phyloP scores from a whole-genome alignment of 352 stramenopile species.

The Globisporangium cylindrosporum region DNA sequence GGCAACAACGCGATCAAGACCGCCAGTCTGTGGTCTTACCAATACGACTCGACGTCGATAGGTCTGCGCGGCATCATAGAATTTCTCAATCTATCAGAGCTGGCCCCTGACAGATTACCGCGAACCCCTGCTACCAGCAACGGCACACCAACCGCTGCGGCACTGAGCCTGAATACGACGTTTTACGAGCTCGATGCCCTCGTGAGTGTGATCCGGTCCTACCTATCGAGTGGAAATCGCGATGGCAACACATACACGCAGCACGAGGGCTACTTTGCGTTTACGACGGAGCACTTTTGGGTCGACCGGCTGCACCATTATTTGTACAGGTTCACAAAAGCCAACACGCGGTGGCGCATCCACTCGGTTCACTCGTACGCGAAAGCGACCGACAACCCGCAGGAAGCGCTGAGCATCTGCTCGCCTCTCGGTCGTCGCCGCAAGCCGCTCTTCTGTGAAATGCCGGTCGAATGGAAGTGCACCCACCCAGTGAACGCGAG shows the following conservation, averaged over 20 bases:
- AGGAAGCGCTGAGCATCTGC: constrained; percentile 21
- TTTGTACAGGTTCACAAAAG: constrained; percentile 7
- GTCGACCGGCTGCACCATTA: constrained; percentile 35
- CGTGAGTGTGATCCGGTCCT: constrained; percentile 11
- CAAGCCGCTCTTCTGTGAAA: constrained; percentile 18
- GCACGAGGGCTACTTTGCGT: constrained; percentile 12
- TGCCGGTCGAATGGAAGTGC: constrained; percentile 14
- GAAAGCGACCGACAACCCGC: constrained; percentile 3
- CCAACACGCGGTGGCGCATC: constrained; percentile 23
- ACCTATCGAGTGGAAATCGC: constrained; percentile 6
- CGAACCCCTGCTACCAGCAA: background rate
- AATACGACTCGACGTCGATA: constrained; percentile 37
- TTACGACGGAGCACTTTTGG: constrained; percentile 25
- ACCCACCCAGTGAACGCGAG: constrained; percentile 6
- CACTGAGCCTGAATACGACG: constrained; percentile 20
- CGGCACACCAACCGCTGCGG: constrained; percentile 10
- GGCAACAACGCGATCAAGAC: constrained; percentile 14
- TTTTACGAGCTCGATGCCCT: constrained; percentile 43
- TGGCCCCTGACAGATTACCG: constrained; percentile 13
- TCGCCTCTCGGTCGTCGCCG: background rate
- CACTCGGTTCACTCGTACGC: constrained; percentile 16
- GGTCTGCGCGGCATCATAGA: constrained; percentile 23
- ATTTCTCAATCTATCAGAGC: constrained; percentile 23
- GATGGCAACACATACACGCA: background rate
- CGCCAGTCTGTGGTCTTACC: constrained; percentile 29